Evolutionary conservation across 768 basidiomycete genomes (phyloP).

Genomic region (Lactarius psammicola): DNA sequence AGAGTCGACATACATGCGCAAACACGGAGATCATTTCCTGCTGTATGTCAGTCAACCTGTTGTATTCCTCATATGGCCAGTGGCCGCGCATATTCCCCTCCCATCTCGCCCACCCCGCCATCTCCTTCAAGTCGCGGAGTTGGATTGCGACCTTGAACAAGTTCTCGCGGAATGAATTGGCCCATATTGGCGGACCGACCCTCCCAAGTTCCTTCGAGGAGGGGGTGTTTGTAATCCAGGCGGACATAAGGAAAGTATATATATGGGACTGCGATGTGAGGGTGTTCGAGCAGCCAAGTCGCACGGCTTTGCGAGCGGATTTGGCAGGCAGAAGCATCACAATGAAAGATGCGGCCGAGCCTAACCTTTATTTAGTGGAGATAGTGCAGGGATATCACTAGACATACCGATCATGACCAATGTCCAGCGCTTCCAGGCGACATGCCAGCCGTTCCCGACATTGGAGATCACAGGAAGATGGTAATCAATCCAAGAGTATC

Average conservation of each 20-base stretch:
- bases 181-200: constrained; percentile 30
- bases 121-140: constrained; percentile 36
- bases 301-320: constrained; percentile 48
- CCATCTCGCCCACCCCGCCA: constrained; percentile 44
- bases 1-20: constrained; percentile 36
- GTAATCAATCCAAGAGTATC: constrained; percentile 59
- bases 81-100: constrained; percentile 51
- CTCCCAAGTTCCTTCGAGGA: constrained; percentile 18
- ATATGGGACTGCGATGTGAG: constrained; percentile 43
- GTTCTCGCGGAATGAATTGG: constrained; percentile 33
- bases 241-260: constrained; percentile 44
- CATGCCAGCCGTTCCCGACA: constrained; percentile 50
- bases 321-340: constrained; percentile 54
- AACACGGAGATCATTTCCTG: constrained; percentile 42
- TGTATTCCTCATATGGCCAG: constrained; percentile 53
- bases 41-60: constrained; percentile 41
- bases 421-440: constrained; percentile 53
- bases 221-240: constrained; percentile 39
- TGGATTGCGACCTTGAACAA: constrained; percentile 37
- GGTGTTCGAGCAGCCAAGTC: constrained; percentile 43
- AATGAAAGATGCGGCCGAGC: constrained; percentile 51
- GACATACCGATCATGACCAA: constrained; percentile 49
- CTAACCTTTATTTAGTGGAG: constrained; percentile 30
- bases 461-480: constrained; percentile 46
- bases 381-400: constrained; percentile 1